Conservation (phyloP, 176 grass and related monocot species). For the Lolium multiflorum region DNA sequence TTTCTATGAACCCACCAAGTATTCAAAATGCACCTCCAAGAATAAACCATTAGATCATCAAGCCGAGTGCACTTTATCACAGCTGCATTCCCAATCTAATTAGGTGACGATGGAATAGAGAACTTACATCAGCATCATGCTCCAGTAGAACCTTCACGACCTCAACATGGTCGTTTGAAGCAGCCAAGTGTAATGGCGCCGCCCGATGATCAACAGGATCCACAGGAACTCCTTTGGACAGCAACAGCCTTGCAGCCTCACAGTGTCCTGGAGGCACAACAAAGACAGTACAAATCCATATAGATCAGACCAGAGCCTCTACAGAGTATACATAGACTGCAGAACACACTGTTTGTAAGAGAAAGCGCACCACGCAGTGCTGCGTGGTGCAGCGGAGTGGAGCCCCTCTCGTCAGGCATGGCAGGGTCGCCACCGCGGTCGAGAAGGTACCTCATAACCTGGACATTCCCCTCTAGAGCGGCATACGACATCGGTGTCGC, state of each 20-base stretch:
- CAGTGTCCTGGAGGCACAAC: slow-evolving; percentile 16
- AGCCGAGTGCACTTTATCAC: neutral
- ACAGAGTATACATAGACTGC: neutral
- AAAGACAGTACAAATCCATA: neutral
- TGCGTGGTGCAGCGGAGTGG: slow-evolving; percentile 44
- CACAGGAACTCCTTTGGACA: slow-evolving; percentile 45
- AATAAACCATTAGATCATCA: neutral
- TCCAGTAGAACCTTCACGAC: slow-evolving; percentile 47
- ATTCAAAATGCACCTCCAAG: neutral
- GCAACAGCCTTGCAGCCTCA: slow-evolving; percentile 22
- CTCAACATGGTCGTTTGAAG: neutral
- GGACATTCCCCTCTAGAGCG: neutral
- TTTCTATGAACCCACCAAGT: neutral
- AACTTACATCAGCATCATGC: slow-evolving; percentile 51
- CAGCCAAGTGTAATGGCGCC: slow-evolving; percentile 48
- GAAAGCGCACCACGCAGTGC: neutral
- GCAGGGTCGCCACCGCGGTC: too few relatives aligned
- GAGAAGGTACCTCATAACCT: too few relatives aligned
- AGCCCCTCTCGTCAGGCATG: neutral
- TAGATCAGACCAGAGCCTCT: neutral
- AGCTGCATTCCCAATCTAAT: neutral
- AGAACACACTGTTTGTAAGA: neutral
- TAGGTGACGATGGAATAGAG: neutral
- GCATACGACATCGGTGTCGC: slow-evolving; percentile 35
- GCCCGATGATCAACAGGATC: slow-evolving; percentile 22